Evolutionary conservation across 2,329 filamentous ascomycete genomes (phyloP).

Genomic region (Ceratocystis smalleyi): DNA sequence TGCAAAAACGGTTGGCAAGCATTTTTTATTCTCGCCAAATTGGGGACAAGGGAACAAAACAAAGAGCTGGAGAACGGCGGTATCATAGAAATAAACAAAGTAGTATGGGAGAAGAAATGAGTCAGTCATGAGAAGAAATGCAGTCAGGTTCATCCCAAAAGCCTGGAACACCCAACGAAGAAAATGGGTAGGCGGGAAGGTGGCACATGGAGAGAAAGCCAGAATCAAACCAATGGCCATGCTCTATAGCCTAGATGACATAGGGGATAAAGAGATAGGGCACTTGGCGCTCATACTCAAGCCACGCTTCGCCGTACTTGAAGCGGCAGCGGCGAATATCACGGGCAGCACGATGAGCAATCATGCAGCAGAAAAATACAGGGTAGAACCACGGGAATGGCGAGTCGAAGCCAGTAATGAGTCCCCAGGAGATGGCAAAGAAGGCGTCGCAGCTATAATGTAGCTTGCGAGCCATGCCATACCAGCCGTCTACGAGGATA

Average conservation of each 20-base stretch:
- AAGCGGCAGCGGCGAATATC: constrained; percentile 63
- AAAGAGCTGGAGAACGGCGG: neutral
- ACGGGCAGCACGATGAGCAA: constrained; percentile 58
- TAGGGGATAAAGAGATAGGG: constrained; percentile 70
- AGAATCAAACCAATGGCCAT: neutral
- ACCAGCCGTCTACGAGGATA: constrained; percentile 77
- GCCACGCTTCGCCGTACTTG: constrained; percentile 73
- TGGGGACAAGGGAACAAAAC: neutral
- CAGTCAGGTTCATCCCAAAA: no score
- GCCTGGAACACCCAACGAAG: neutral
- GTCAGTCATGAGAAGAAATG: neutral
- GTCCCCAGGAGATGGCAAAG: constrained; percentile 36
- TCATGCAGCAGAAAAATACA: constrained; percentile 68
- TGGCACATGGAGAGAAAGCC: neutral
- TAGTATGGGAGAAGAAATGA: neutral
- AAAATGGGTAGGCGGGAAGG: neutral
- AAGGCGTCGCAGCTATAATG: constrained; percentile 36
- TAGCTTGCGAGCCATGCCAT: constrained; percentile 52
- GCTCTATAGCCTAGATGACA: constrained; percentile 4
- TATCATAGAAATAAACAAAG: neutral
- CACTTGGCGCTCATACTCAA: constrained; percentile 61
- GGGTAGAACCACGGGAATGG: constrained; percentile 89
- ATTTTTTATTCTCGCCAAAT: neutral
- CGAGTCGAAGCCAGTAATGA: constrained; percentile 38
- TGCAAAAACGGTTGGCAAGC: neutral